Evolutionary conservation across 2,329 filamentous ascomycete genomes (phyloP).

Genomic region (Fusarium begoniae): DNA sequence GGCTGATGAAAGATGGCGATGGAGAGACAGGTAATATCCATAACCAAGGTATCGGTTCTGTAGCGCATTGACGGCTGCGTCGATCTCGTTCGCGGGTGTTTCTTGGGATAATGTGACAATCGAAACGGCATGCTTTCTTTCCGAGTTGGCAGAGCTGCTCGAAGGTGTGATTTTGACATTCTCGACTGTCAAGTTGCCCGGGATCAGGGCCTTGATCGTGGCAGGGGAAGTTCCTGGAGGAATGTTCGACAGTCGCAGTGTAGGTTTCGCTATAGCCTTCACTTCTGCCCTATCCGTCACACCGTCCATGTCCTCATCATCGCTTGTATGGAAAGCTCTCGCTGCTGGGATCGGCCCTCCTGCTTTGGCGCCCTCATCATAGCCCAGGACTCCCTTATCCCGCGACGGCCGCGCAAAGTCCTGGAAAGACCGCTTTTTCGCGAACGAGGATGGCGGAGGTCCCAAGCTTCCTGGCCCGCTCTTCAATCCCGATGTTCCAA

Average conservation of each 20-base stretch:
- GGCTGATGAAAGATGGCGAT: slow-evolving; percentile 83
- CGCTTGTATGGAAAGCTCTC: slow-evolving; percentile 76
- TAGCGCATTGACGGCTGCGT: slow-evolving; percentile 77
- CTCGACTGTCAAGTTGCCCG: slow-evolving; percentile 71
- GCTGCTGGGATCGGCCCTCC: slow-evolving; percentile 66
- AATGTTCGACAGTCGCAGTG: slow-evolving; percentile 67
- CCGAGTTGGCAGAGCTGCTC: slow-evolving; percentile 60
- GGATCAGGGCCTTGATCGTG: slow-evolving; percentile 67
- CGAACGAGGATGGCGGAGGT: slow-evolving; percentile 58
- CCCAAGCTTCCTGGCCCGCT: slow-evolving; percentile 72
- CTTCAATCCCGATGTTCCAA: slow-evolving; percentile 63
- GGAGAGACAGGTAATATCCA: slow-evolving; percentile 82
- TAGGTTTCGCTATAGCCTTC: slow-evolving; percentile 69
- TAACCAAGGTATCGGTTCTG: slow-evolving; percentile 88
- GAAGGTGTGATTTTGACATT: slow-evolving; percentile 75
- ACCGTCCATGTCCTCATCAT: slow-evolving; percentile 62
- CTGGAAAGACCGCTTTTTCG: slow-evolving; percentile 63
- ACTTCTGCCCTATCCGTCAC: slow-evolving; percentile 60
- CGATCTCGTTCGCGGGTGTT: slow-evolving; percentile 84
- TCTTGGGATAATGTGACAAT: slow-evolving; percentile 85
- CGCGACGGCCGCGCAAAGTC: slow-evolving; percentile 51
- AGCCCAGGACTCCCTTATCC: slow-evolving; percentile 47
- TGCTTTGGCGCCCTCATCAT: slow-evolving; percentile 46
- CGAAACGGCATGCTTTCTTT: slow-evolving; percentile 77
- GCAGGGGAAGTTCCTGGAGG: slow-evolving; percentile 69